These are phyloP conservation scores for Manihot esculenta DNA, from an alignment of 441 rosid species.

Conservation along the genomic window DNA sequence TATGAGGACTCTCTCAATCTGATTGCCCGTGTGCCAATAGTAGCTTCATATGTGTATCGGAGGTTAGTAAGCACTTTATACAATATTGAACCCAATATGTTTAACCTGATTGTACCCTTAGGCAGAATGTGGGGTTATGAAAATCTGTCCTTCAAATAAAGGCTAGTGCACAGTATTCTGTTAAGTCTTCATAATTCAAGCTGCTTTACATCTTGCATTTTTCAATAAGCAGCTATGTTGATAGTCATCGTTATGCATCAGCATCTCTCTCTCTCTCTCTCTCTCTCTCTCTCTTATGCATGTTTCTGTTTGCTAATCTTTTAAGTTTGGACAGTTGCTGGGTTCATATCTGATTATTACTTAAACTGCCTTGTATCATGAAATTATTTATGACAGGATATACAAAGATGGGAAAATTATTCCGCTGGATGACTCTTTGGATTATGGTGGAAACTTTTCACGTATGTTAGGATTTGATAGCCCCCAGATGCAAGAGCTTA, in stretches of 20 bases:
- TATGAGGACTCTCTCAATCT: conserved; percentile 87
- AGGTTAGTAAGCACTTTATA: conserved; percentile 51
- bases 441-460: conserved; percentile 90
- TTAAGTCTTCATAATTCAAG: background rate
- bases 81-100: conserved; percentile 15
- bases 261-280: background rate
- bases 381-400: conserved; percentile 43
- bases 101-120: conserved; percentile 1
- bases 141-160: background rate
- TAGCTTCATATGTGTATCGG: conserved; percentile 86
- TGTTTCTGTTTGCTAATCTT: background rate
- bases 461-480: conserved; percentile 91
- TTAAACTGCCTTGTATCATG: background rate
- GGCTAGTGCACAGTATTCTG: background rate
- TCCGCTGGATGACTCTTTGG: conserved; percentile 69
- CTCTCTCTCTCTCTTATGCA: background rate
- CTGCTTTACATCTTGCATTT: background rate
- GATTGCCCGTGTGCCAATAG: conserved; percentile 83
- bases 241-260: background rate
- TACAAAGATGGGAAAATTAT: conserved; percentile 75
- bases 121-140: conserved; percentile 8
- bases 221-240: background rate
- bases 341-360: background rate
- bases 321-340: background rate
- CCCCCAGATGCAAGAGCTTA: conserved; percentile 89